Evolutionary conservation across 2,329 filamentous ascomycete species (phyloP), one percentile per base, ranked within the genome.

Genomic region (Fusarium sp.): DNA sequence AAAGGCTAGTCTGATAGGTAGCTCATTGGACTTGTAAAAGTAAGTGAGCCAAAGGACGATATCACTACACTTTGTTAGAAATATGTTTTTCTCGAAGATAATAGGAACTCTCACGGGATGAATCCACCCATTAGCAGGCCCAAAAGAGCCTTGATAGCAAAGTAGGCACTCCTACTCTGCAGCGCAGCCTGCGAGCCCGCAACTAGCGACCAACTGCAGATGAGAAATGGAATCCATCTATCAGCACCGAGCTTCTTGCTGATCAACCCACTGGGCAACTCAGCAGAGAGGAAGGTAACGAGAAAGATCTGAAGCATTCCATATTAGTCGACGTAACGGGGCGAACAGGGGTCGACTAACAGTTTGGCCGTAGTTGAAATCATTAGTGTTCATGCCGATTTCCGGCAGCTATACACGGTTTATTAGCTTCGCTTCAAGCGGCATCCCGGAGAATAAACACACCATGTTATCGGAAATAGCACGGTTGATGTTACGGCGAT

Each of bases 11-110:
- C 92, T 86, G 13, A 86, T 84, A 0, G 91, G 90, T 0, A 94
- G 81, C 75, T 94, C 92, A 53, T 84, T 84, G 1, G 88, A 88
- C 45, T 88, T 94, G 80, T 94, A 94, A 78, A 91, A 94, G 77
- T 94, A 94, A 5, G 88, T 90, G 7, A 93, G 82, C 77, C 91
- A 94, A 0, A 92, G 80, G 15, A 92, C 85, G 22, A 88, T 87
- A 62, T 80, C 73, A 21, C 76, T 77, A 1, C 2, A 6, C 4
- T 2, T 11, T 21, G 57, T 70, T n/a, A 65, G 58, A 24, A 2
- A 1, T 21, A 6, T 1, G 9, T 0, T 19, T 1, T 1, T 6
- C 3, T 6, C 17, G 2, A 5, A 2, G 3, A 0, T 3, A 1
- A 3, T 6, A 0, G 0, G 2, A 15, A 11, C 1, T 19, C 76